A percentile compares a stretch with the other conserved stretches of the same genome.
Conservation (phyloP, 805 yeast species). For the Ogataea paradorogensis region DNA sequence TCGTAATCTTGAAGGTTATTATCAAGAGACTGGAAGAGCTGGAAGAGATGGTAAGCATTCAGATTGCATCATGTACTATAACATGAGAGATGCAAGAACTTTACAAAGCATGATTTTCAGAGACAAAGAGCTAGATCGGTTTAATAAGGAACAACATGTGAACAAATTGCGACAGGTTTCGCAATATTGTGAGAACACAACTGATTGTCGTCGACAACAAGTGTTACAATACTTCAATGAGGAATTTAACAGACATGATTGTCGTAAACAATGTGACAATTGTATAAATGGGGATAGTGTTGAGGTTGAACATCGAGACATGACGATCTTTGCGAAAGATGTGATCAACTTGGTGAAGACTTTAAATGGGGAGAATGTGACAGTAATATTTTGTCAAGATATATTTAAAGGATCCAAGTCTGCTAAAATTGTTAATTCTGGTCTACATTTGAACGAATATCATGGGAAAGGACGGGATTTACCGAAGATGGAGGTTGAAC, state of each 20-base stretch:
- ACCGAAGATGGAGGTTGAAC: slow-evolving; percentile 69
- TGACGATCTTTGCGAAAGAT: slow-evolving; percentile 59
- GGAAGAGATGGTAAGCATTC: slow-evolving; percentile 91
- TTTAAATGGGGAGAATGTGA: slow-evolving; percentile 59
- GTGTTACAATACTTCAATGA: slow-evolving; percentile 92
- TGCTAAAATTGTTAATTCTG: slow-evolving; percentile 57
- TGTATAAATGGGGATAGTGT: slow-evolving; percentile 51
- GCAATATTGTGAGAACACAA: slow-evolving; percentile 85
- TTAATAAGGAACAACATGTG: slow-evolving; percentile 71
- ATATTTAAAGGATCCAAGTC: slow-evolving; percentile 69
- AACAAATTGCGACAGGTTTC: slow-evolving; percentile 77
- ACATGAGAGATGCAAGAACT: slow-evolving; percentile 73
- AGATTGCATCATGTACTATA: slow-evolving; percentile 79
- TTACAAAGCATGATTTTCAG: slow-evolving; percentile 74
- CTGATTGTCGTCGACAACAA: slow-evolving; percentile 87
- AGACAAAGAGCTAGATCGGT: slow-evolving; percentile 63
- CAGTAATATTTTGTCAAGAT: slow-evolving; percentile 79
- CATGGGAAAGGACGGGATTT: slow-evolving; percentile 71
- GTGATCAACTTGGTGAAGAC: slow-evolving; percentile 58
- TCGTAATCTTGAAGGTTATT: slow-evolving; percentile 89
- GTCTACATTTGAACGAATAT: slow-evolving; percentile 55
- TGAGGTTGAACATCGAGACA: slow-evolving; percentile 55
- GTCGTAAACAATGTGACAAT: slow-evolving; percentile 81
- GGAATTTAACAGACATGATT: slow-evolving; percentile 59
- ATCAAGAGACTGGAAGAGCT: slow-evolving; percentile 98